phyloP scores from a whole-genome alignment of 495 filamentous ascomycete genomes.

The Aspergillus haitiensis region DNA sequence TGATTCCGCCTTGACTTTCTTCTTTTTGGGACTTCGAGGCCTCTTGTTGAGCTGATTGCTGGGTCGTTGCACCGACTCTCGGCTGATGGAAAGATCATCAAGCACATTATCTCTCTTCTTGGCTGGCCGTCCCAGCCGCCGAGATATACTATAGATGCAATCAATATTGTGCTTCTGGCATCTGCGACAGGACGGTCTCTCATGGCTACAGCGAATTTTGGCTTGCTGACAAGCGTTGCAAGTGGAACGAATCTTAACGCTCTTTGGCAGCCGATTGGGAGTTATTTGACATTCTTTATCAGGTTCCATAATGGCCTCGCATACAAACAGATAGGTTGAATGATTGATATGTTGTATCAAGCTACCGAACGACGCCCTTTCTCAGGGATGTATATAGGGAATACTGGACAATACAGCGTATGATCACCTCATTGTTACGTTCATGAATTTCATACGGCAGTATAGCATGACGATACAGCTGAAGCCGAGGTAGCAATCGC shows the following conservation, averaged over 20 bases:
- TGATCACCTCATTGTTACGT: neutral
- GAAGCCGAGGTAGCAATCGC: constrained; percentile 17
- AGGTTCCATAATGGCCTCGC: constrained; percentile 20
- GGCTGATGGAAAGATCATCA: neutral
- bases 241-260: constrained; percentile 47
- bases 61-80: constrained; percentile 2
- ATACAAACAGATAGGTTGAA: neutral
- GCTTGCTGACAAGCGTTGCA: constrained; percentile 52
- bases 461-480: constrained; percentile 1
- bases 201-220: constrained; percentile 52
- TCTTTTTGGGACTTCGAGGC: constrained; percentile 19
- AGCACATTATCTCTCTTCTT: constrained; percentile 34
- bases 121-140: constrained; percentile 45
- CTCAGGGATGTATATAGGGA: constrained; percentile 11
- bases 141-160: constrained; percentile 49
- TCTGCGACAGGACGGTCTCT: constrained; percentile 46
- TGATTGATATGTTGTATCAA: neutral
- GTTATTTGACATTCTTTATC: constrained; percentile 13
- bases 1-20: constrained; percentile 17
- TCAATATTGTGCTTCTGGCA: constrained; percentile 45
- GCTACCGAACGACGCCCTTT: neutral
- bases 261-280: constrained; percentile 33
- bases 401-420: neutral
- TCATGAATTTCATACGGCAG: neutral
- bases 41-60: constrained; percentile 19